Percentiles rank a stretch among this genome's conserved stretches.
phyloP scores from a whole-genome alignment of 1,284 basidiomycete species.

The Tilletiopsis washingtonensis region DNA sequence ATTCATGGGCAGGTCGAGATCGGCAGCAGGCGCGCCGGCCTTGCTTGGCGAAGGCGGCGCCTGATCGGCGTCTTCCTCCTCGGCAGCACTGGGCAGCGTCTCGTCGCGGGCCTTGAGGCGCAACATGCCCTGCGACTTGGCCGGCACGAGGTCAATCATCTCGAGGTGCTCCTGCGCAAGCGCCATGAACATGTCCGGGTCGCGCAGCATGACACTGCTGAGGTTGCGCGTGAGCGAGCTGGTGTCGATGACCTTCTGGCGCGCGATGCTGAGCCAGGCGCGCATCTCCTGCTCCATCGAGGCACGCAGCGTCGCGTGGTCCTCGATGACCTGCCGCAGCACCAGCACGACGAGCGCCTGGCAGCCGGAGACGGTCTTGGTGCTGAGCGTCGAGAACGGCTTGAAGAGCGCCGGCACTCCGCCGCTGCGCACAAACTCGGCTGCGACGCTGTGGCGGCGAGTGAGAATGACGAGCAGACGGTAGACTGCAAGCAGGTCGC shows the following conservation, averaged over 20 bases:
- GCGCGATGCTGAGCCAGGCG: conserved; percentile 32
- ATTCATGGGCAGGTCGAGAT: too few relatives aligned
- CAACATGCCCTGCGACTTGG: conserved; percentile 21
- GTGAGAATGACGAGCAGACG: conserved; percentile 37
- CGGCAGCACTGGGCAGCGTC: not conserved
- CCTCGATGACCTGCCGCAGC: conserved; percentile 82
- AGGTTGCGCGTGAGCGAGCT: conserved; percentile 67
- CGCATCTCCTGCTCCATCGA: conserved; percentile 73
- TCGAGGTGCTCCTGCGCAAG: conserved; percentile 46
- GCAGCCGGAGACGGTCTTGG: conserved; percentile 51
- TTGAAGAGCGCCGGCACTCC: conserved; percentile 30
- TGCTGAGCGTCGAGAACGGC: conserved; percentile 25
- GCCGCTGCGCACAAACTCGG: conserved; percentile 18
- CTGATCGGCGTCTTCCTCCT: conserved; percentile 55
- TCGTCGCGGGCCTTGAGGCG: conserved; percentile 12
- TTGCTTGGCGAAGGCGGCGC: conserved; percentile 44
- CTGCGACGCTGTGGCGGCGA: conserved; percentile 20
- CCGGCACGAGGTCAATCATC: conserved; percentile 30
- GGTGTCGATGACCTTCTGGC: conserved; percentile 57
- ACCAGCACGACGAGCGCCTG: conserved; percentile 79
- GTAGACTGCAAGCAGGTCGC: conserved; percentile 33
- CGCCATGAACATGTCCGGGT: conserved; percentile 69
- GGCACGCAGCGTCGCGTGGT: conserved; percentile 58
- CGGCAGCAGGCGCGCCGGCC: not conserved
- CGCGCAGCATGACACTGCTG: conserved; percentile 71